Evolutionary conservation across 805 yeast species (phyloP), one percentile per base, ranked within the genome.

Genomic region (Saccharomycopsis sp.): DNA sequence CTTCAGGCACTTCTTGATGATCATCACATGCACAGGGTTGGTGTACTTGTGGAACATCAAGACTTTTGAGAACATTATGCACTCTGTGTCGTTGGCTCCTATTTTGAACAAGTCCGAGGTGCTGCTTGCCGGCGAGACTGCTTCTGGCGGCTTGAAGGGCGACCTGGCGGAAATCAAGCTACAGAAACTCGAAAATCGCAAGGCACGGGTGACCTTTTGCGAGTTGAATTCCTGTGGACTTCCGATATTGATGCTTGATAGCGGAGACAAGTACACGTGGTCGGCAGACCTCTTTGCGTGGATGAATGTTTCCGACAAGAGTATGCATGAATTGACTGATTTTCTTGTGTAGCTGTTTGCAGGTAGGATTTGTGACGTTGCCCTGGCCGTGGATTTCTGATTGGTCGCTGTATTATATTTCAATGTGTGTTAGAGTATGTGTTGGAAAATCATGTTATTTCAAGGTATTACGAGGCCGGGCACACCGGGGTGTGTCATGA

Each of bases 61-160:
- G 5, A 60, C 62, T 3, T 65, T 75, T 24, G 65, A 66, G 34
- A 71, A 70, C 1, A 54, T 79, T 0, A 59, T 80, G 40, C 67
- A 67, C 34, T 77, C 76, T 0, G 71, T 81, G 1, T 79, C 87
- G 1, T 61, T 84, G 24, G 81, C 88, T 0, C 77, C 85, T 0
- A 70, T 83, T 2, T 64, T 83, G 57, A 81, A 81, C 65, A 34
- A 41, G 12, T n/a, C 51, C 23, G 46, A 34, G 18, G 47, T 51
- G n/a, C 24, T 24, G 15, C 37, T 57, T 20, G 29, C 16, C 41
- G 50, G 18, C 16, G 37, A 12, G 12, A 7, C 9, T 29, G 37
- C 37, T 29, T 7, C 5, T 7, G 12, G 37, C 37, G 12, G n/a
- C n/a, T n/a, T n/a, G n/a, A n/a, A n/a, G n/a, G n/a, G 7, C 21